Conservation (phyloP, 2,329 filamentous ascomycete species). For the Cordyceps tenuipes region DNA sequence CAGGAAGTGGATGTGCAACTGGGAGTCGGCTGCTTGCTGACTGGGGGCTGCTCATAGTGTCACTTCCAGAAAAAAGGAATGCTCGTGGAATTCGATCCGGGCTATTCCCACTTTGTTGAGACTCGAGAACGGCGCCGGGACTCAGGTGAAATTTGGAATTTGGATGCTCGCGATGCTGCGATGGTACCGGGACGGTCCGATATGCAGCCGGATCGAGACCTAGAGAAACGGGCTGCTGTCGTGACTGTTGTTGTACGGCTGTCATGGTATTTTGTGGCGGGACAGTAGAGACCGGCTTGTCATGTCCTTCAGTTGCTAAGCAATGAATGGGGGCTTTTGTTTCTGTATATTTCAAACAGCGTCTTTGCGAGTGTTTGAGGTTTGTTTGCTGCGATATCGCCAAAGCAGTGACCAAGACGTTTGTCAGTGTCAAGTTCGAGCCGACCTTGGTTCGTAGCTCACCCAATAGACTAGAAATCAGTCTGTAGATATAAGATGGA, state of each 20-base stretch:
- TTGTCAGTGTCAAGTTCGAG: neutral
- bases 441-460: neutral
- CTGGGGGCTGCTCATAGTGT: neutral
- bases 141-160: neutral
- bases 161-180: neutral
- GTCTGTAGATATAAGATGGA: neutral
- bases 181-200: neutral
- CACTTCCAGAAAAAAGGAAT: neutral
- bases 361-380: neutral
- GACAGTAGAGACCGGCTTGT: neutral
- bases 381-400: neutral
- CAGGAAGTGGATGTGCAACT: neutral
- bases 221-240: neutral
- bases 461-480: neutral
- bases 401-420: neutral
- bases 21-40: slow-evolving; percentile 1
- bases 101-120: neutral
- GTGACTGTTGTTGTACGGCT: slow-evolving; percentile 6
- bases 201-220: neutral
- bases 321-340: neutral
- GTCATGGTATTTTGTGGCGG: slow-evolving; percentile 8
- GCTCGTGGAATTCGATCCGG: slow-evolving; percentile 1
- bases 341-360: neutral
- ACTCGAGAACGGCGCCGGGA: neutral
- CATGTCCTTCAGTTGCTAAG: neutral